These are phyloP conservation scores for Aspergillus carbonarius DNA, from an alignment of 2,329 filamentous ascomycete genomes.

Conservation along the genomic window DNA sequence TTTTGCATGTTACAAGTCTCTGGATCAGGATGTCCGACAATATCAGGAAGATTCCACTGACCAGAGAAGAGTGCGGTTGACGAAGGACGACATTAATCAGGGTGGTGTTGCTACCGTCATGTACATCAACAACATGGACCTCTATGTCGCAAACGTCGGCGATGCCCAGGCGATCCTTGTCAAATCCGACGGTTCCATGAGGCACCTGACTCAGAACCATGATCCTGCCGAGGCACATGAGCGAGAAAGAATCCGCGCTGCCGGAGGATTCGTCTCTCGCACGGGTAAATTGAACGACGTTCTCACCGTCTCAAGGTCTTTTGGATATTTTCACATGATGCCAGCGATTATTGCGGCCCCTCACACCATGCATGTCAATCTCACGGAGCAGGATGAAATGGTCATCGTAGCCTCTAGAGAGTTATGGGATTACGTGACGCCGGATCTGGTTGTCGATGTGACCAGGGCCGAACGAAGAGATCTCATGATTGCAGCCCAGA, in stretches of 20 bases:
- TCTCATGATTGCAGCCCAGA: conserved; percentile 92
- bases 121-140: conserved; percentile 83
- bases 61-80: conserved; percentile 66
- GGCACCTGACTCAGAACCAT: conserved; percentile 84
- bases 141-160: conserved; percentile 93
- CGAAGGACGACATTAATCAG: conserved; percentile 83
- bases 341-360: conserved; percentile 91
- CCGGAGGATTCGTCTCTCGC: conserved; percentile 91
- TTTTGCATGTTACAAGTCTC: conserved; percentile 74
- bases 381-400: conserved; percentile 89
- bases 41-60: conserved; percentile 69
- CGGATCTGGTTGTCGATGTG: conserved; percentile 88
- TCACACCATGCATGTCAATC: conserved; percentile 71
- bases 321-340: conserved; percentile 91
- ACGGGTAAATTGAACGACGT: conserved; percentile 91
- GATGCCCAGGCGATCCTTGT: conserved; percentile 96
- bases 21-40: conserved; percentile 62
- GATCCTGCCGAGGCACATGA: conserved; percentile 85
- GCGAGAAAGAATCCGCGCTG: conserved; percentile 84
- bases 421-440: conserved; percentile 90
- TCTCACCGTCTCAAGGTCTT: conserved; percentile 88
- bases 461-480: conserved; percentile 82
- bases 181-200: conserved; percentile 79
- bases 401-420: conserved; percentile 88
- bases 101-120: conserved; percentile 90